phyloP scores from a whole-genome alignment of 495 filamentous ascomycete genomes.

The Aspergillus incahuasiensis region DNA sequence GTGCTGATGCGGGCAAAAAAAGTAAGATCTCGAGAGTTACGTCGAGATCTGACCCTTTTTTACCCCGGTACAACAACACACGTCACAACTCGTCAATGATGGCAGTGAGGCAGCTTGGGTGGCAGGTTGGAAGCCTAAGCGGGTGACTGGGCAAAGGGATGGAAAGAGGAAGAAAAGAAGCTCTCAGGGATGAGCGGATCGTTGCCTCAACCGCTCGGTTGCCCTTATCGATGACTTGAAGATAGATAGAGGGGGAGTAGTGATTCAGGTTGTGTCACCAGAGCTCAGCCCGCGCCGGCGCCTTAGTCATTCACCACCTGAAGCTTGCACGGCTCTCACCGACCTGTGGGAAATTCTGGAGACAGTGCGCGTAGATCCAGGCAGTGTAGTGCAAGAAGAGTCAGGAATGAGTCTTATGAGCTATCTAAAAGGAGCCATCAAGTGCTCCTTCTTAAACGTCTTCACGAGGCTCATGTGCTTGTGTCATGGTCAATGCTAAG shows the following conservation, averaged over 20 bases:
- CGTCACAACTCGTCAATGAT: conserved; percentile 20
- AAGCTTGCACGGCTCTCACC: not conserved
- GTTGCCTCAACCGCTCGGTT: not conserved
- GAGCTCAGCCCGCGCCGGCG: not conserved
- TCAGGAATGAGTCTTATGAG: not conserved
- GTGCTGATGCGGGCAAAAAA: conserved; percentile 19
- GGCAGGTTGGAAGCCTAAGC: not conserved
- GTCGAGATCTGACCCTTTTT: conserved; percentile 23
- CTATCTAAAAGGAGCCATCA: not conserved
- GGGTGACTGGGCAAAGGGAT: not conserved
- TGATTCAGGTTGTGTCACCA: conserved; percentile 1
- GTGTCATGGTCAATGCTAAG: not conserved
- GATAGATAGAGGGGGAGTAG: not conserved
- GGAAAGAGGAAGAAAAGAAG: conserved; percentile 1
- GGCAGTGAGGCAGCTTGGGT: conserved; percentile 1
- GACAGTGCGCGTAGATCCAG: not conserved
- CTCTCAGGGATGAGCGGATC: conserved; percentile 9
- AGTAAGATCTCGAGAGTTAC: conserved; percentile 14
- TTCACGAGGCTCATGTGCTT: not conserved
- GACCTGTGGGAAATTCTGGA: conserved; percentile 1
- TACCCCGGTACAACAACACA: conserved; percentile 24
- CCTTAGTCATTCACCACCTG: conserved; percentile 7
- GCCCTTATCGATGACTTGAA: conserved; percentile 11
- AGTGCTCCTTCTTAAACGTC: not conserved
- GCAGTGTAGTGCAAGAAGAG: not conserved